A percentile compares a stretch with the other conserved stretches of the same genome.
These are phyloP conservation scores for Cucurbitaria berberidis DNA, from an alignment of 2,329 filamentous ascomycete species.

Conservation along the genomic window DNA sequence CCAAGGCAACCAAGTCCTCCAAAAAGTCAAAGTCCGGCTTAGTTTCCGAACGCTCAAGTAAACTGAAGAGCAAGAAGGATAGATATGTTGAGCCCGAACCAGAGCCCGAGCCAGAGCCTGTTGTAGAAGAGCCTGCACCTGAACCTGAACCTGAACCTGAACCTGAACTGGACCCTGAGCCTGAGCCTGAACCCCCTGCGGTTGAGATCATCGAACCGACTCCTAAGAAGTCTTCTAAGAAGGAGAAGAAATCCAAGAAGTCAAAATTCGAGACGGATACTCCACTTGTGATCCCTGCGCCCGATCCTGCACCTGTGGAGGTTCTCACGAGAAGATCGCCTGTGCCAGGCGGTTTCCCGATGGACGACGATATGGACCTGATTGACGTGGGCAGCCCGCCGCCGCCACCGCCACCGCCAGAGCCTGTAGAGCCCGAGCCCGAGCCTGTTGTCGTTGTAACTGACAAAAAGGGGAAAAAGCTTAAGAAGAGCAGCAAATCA, in stretches of 20 bases:
- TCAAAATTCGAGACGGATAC: constrained; percentile 33
- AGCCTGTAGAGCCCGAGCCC: constrained; percentile 36
- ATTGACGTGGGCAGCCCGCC: constrained; percentile 33
- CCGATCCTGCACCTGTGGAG: constrained; percentile 42
- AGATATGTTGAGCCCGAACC: constrained; percentile 25
- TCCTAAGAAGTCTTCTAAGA: constrained; percentile 38
- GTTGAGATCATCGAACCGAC: constrained; percentile 39
- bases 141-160: constrained; percentile 35
- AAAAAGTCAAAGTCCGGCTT: constrained; percentile 29
- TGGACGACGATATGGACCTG: constrained; percentile 50
- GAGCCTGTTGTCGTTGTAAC: constrained; percentile 37
- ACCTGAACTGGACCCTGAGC: constrained; percentile 8
- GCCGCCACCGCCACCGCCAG: constrained; percentile 10
- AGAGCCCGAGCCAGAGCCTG: constrained; percentile 17
- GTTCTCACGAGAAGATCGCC: constrained; percentile 44
- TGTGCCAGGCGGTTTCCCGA: constrained; percentile 56
- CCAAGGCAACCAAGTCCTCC: constrained; percentile 33
- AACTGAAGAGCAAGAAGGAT: too few species aligned
- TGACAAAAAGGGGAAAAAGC: constrained; percentile 29
- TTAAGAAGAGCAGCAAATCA: constrained; percentile 46
- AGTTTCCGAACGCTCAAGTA: too few species aligned
- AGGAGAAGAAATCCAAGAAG: constrained; percentile 36
- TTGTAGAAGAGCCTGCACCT: constrained; percentile 4
- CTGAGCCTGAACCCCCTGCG: constrained; percentile 38
- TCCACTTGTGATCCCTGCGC: constrained; percentile 35